Base-by-base conservation (phyloP, 495 filamentous ascomycete species). In the Hypoxylon subgilvum region DNA sequence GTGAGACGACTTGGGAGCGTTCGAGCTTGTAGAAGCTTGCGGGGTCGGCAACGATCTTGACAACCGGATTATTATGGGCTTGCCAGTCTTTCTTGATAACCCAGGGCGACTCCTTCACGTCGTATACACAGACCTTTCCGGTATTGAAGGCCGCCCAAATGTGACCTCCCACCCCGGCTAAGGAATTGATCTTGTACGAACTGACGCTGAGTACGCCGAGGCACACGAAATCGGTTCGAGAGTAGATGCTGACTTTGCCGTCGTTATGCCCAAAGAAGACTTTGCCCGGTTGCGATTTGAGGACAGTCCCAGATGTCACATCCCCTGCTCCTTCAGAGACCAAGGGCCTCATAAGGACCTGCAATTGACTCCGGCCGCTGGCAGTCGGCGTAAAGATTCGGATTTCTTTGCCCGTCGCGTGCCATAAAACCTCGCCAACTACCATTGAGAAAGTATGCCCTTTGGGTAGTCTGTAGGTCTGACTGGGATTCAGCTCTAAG, bases 101-200 rank as follows among this genome's bases (percentile, higher is more conserved):
- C 94, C 94, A 98, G 0, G 95, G 94, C 27, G 83, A 86, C 18
- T 84, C 82, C 6, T 72, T 81, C 22, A 90, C 88, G 66, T 97
- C 92, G 68, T 96, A 98, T 9, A 97, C 88, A 57, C 90, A 91
- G 22, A 96, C 85, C 84, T 88, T 96, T n/a, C 94, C 94, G 2
- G 88, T 96, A 66, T 92, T 96, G 72, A 91, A 97, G 5, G 85
- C 95, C 27, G 92, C 91, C 94, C 94, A 98, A 6, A 98, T 81
- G 69, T 91, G 84, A 55, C 86, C 83, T 0, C 92, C 93, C 6
- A 91, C 89, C 6, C 91, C 89, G 13, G 84, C 84, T 21, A 98
- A 80, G 21, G 89, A 88, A 66, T 90, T 96, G 72, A 97, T 93
- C 73, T 96, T 98, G 79, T 96, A 97, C 3, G 91, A 81, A 71